A percentile compares a stretch with the other conserved stretches of the same genome.
Evolutionary conservation across 2,329 filamentous ascomycete species (phyloP).

Genomic region (Neonectria neomacrospora): DNA sequence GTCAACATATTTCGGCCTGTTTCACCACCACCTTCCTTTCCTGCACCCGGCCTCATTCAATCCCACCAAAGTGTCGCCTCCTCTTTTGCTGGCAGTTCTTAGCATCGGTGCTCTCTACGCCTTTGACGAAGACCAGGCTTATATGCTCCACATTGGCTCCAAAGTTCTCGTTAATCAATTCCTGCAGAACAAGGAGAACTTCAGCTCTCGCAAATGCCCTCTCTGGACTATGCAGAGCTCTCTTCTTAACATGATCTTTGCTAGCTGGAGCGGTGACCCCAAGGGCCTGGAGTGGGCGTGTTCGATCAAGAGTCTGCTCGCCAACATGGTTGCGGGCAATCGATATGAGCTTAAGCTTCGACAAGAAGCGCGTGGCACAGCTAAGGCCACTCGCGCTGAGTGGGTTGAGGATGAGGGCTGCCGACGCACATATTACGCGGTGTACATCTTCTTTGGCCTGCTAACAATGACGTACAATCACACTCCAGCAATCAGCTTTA

Average conservation of each 20-base stretch:
- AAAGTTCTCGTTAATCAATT: conserved; percentile 98
- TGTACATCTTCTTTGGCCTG: conserved; percentile 98
- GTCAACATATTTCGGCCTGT: conserved; percentile 95
- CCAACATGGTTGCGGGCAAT: conserved; percentile 98
- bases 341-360: conserved; percentile 95
- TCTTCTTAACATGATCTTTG: conserved; percentile 97
- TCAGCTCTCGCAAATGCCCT: conserved; percentile 96
- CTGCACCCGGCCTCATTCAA: conserved; percentile 92
- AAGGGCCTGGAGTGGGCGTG: conserved; percentile 99
- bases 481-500: conserved; percentile 97
- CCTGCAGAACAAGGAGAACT: conserved; percentile 97
- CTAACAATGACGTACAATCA: conserved; percentile 97
- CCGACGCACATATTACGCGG: conserved; percentile 95
- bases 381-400: conserved; percentile 81
- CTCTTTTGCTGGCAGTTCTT: conserved; percentile 86
- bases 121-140: conserved; percentile 96
- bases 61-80: conserved; percentile 81
- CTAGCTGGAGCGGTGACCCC: conserved; percentile 98
- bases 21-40: conserved; percentile 97
- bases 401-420: conserved; percentile 99
- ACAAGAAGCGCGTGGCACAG: conserved; percentile 83
- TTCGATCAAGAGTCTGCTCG: conserved; percentile 96
- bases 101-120: conserved; percentile 97
- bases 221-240: conserved; percentile 99
- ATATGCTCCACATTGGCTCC: conserved; percentile 96